Evolutionary conservation across 148 eudicot genomes (phyloP).

Genomic region (Nepenthes gracilis): DNA sequence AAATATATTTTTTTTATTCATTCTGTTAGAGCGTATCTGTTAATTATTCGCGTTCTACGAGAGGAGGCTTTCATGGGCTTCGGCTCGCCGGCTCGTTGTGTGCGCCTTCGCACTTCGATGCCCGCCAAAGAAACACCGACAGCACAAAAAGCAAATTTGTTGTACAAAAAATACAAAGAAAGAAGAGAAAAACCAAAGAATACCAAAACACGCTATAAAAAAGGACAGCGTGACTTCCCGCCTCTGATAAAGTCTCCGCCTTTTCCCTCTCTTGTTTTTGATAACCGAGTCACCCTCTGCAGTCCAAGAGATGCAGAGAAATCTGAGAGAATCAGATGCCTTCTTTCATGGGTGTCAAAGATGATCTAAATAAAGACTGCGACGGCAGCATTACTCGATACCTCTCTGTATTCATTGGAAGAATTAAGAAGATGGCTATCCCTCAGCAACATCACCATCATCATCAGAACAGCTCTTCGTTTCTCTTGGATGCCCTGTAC

Average conservation of each 20-base stretch:
- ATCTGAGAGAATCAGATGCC: too few species aligned
- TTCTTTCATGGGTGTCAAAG: too few species aligned
- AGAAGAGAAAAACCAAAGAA: too few species aligned
- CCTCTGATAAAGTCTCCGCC: slow-evolving; percentile 1
- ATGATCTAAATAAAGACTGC: neutral
- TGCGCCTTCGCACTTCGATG: too few species aligned
- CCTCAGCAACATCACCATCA: slow-evolving; percentile 13
- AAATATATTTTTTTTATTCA: too few species aligned
- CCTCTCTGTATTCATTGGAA: neutral
- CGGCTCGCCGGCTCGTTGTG: too few species aligned
- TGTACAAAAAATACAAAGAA: too few species aligned
- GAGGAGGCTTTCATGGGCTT: too few species aligned
- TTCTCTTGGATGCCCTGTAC: slow-evolving; percentile 45
- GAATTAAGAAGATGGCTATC: slow-evolving; percentile 23
- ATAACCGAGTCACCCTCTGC: slow-evolving; percentile 12
- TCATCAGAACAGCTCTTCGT: slow-evolving; percentile 15
- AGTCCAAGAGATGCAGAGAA: slow-evolving; percentile 11
- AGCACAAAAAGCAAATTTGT: too few species aligned
- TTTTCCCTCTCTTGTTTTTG: slow-evolving; percentile 5
- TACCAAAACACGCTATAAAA: slow-evolving; percentile 15
- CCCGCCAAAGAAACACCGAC: too few species aligned
- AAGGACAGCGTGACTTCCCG: slow-evolving; percentile 39
- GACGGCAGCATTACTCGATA: neutral
- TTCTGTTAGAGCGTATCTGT: too few species aligned
- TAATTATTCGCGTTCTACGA: too few species aligned